Evolutionary conservation across 2,329 filamentous ascomycete genomes (phyloP).

Genomic region (Alternaria consortialis): DNA sequence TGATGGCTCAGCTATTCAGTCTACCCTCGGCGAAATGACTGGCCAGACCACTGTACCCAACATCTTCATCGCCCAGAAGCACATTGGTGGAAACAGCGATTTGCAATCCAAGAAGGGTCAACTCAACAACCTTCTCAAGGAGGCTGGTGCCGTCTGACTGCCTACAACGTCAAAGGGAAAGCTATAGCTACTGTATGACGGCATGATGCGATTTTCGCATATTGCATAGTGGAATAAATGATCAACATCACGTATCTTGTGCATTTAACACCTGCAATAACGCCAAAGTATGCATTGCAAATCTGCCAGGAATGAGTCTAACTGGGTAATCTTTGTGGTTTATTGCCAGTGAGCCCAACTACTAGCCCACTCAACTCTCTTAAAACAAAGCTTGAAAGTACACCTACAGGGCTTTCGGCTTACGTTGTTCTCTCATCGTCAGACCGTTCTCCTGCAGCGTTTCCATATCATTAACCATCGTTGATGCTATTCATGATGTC

Average conservation of each 20-base stretch:
- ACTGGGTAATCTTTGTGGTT: constrained; percentile 39
- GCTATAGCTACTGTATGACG: neutral
- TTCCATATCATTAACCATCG: constrained; percentile 39
- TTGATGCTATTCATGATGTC: constrained; percentile 32
- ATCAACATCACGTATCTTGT: neutral
- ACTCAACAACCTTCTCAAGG: constrained; percentile 70
- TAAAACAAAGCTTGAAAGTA: constrained; percentile 12
- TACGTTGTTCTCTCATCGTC: constrained; percentile 30
- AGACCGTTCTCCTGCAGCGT: constrained; percentile 30
- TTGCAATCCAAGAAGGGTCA: constrained; percentile 72
- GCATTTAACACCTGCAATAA: neutral
- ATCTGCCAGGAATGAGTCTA: constrained; percentile 31
- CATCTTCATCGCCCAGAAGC: constrained; percentile 88
- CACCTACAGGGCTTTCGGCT: constrained; percentile 11
- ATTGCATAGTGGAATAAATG: neutral
- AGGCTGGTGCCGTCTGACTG: constrained; percentile 68
- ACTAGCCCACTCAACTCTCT: constrained; percentile 22
- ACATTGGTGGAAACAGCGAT: constrained; percentile 97
- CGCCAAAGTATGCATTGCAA: constrained; percentile 19
- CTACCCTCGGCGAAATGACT: constrained; percentile 80
- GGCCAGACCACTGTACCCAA: constrained; percentile 92
- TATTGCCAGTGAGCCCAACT: constrained; percentile 37
- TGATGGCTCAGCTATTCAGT: constrained; percentile 84
- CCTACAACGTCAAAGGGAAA: neutral
- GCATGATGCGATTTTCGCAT: neutral